These are phyloP conservation scores for Rhodamnia rubescens DNA, from an alignment of 345 rosid species.

Conservation along the genomic window DNA sequence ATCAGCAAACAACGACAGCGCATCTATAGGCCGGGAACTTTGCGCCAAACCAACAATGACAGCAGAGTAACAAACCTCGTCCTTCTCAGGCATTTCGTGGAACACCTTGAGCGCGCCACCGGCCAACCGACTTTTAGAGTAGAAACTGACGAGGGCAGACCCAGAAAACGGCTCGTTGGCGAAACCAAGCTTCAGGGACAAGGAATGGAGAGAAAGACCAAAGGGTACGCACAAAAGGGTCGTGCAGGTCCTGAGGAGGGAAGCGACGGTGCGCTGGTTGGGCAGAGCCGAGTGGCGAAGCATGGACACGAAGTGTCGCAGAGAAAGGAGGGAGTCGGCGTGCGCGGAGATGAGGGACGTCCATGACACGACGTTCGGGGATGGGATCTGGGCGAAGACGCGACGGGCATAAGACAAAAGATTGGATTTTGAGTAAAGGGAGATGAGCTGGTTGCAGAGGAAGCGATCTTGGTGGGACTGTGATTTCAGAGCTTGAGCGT, in stretches of 20 bases:
- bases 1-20: slow-evolving; percentile 16
- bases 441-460: slow-evolving; percentile 20
- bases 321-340: slow-evolving; percentile 18
- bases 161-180: slow-evolving; percentile 19
- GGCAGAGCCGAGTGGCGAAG: slow-evolving; percentile 30
- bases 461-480: slow-evolving; percentile 8
- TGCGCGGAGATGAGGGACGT: slow-evolving; percentile 32
- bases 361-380: slow-evolving; percentile 42
- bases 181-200: slow-evolving; percentile 26
- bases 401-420: slow-evolving; percentile 15
- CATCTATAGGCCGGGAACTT: slow-evolving; percentile 15
- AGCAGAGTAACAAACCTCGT: slow-evolving; percentile 27
- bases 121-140: slow-evolving; percentile 5
- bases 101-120: slow-evolving; percentile 20
- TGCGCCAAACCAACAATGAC: slow-evolving; percentile 28
- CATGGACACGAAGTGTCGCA: slow-evolving; percentile 33
- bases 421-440: slow-evolving; percentile 22
- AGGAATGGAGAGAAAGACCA: slow-evolving; percentile 27
- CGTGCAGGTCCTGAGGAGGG: slow-evolving; percentile 31
- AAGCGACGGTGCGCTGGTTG: slow-evolving; percentile 27
- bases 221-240: slow-evolving; percentile 19
- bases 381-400: slow-evolving; percentile 25
- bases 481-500: slow-evolving; percentile 22
- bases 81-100: slow-evolving; percentile 26
- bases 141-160: slow-evolving; percentile 24